These are phyloP conservation scores for Aspergillus ochraceoroseus DNA, from an alignment of 2,329 filamentous ascomycete genomes.

Conservation along the genomic window DNA sequence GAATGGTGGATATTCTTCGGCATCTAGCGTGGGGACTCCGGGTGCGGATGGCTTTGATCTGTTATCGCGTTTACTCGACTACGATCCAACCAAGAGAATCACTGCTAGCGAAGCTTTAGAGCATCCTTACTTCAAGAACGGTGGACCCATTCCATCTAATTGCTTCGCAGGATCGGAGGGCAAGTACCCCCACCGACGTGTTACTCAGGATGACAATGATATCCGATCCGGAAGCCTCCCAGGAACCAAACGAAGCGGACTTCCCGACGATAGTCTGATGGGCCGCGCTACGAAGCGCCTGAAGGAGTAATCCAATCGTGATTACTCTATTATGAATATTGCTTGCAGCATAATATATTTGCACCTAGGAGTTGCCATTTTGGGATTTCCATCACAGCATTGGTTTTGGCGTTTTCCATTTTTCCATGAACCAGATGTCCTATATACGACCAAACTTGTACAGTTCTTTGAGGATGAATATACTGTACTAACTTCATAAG, in stretches of 20 bases:
- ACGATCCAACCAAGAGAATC: slow-evolving; percentile 82
- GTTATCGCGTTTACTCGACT: slow-evolving; percentile 77
- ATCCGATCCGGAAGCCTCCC: slow-evolving; percentile 85
- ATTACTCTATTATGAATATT: not conserved
- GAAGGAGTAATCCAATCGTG: slow-evolving; percentile 41
- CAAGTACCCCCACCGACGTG: slow-evolving; percentile 83
- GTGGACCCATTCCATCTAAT: slow-evolving; percentile 66
- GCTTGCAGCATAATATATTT: not conserved
- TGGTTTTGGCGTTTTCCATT: not conserved
- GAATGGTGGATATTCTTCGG: slow-evolving; percentile 50
- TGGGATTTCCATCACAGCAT: not conserved
- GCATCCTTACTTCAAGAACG: slow-evolving; percentile 78
- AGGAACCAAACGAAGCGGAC: slow-evolving; percentile 80
- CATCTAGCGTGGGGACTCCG: slow-evolving; percentile 52
- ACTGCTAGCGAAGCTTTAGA: slow-evolving; percentile 84
- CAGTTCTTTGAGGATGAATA: no score
- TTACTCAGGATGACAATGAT: slow-evolving; percentile 93
- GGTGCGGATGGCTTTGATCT: slow-evolving; percentile 76
- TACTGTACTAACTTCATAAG: no score
- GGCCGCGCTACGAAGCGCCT: slow-evolving; percentile 52
- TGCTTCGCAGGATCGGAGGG: slow-evolving; percentile 87
- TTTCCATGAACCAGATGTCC: not conserved
- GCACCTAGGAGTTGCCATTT: not conserved
- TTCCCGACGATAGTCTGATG: slow-evolving; percentile 75
- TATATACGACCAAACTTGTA: not conserved